Base-by-base conservation (phyloP, 2,329 filamentous ascomycete species). In the Neopestalotiopsis clavispora region DNA sequence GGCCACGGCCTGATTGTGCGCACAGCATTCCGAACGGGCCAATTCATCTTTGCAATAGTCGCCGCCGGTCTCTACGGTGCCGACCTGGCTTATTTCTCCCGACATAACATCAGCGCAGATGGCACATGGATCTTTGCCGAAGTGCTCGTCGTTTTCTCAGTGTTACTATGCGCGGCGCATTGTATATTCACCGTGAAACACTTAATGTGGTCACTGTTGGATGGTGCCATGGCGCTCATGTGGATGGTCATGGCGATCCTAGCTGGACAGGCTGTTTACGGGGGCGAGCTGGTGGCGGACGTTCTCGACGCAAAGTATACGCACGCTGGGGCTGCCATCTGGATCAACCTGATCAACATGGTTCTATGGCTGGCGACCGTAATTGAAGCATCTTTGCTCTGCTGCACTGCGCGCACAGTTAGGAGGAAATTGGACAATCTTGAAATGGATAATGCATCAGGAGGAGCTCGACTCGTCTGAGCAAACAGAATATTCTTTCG, bases 151-250 rank as follows among this genome's bases (percentile, higher is more conserved):
- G 32, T 30, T 2, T 62, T 59, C 32, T 62, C 59, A 17, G 32
- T 20, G 1, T 2, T 38, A 2, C 14, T 34, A 6, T 30, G 32
- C 17, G 32, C 59, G 28, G 59, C 32, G 7, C 32, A 62, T 40
- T 62, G 32, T 7, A 62, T 62, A 14, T 62, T 62, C 30, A 62
- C 59, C 17, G n/a, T 62, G 14, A 62, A 30, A 14, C 30, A 62
- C 23, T 28, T 59, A 1, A 30, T 59, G 13, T 62, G 59, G 59
- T n/a, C 28, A 17, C 17, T 20, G 0, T 20, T 20, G 30, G 30
- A 34, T 3, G 5, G 28, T 10, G 13, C n/a, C 34, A 17, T 38
- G 23, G 6, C 23, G 5, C 57, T 59, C 9, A 59, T 59, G 57
- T 59, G 57, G 28, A 30, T 59, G 20, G 57, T 59, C 0, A 10